These are phyloP conservation scores for Capsicum chinense DNA, from an alignment of 257 asterid species.

Conservation along the genomic window DNA sequence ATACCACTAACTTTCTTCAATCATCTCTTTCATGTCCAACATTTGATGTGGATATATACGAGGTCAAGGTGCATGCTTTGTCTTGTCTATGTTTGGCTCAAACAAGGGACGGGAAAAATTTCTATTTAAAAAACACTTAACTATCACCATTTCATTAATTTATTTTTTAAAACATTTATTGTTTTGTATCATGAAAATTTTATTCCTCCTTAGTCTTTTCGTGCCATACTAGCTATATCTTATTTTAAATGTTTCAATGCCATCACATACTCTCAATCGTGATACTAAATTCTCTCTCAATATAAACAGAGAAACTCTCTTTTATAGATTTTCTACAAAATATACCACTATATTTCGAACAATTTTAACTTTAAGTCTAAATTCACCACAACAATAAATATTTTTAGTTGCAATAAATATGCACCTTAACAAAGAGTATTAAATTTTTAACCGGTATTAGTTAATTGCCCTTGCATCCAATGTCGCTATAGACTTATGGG, in stretches of 20 bases:
- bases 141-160: not conserved
- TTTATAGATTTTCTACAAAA: not conserved
- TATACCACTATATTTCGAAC: not conserved
- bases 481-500: too few species aligned
- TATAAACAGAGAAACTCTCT: not conserved
- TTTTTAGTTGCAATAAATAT: too few species aligned
- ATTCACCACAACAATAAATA: too few species aligned
- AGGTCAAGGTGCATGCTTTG: constrained; percentile 39
- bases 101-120: not conserved
- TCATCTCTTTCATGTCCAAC: constrained; percentile 29
- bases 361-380: not conserved
- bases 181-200: not conserved
- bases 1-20: constrained; percentile 43
- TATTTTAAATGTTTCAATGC: not conserved
- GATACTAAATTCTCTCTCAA: not conserved
- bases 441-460: too few species aligned
- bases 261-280: not conserved
- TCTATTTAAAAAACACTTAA: too few species aligned
- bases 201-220: not conserved
- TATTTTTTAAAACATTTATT: not conserved
- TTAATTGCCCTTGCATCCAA: too few species aligned
- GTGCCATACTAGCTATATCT: not conserved
- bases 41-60: constrained; percentile 35
- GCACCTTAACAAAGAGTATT: too few species aligned
- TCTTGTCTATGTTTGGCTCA: constrained; percentile 29